Evolutionary conservation across 2,329 filamentous ascomycete species (phyloP).

Genomic region (Trichocomaceae sp.): DNA sequence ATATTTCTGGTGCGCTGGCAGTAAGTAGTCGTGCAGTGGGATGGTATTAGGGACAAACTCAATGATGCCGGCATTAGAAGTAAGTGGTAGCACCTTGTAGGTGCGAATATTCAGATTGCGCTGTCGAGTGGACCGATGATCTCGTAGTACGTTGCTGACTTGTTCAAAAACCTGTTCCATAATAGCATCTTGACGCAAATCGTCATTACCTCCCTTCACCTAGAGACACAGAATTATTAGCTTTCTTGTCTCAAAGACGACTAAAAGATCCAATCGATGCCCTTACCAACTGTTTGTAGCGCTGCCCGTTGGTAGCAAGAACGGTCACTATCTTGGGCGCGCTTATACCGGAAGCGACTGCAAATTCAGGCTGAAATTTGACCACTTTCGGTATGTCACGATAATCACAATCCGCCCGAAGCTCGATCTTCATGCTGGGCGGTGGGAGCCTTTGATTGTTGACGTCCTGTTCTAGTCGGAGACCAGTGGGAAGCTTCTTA

Average conservation of each 20-base stretch:
- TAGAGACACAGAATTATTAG: constrained; percentile 22
- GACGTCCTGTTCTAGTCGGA: constrained; percentile 57
- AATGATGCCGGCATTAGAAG: constrained; percentile 78
- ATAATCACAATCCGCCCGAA: constrained; percentile 70
- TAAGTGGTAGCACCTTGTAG: constrained; percentile 92
- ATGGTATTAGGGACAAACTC: constrained; percentile 95
- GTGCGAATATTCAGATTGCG: constrained; percentile 85
- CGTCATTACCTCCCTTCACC: constrained; percentile 92
- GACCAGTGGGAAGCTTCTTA: constrained; percentile 58
- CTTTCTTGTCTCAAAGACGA: constrained; percentile 10
- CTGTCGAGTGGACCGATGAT: constrained; percentile 79
- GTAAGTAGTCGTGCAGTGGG: constrained; percentile 83
- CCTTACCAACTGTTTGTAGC: constrained; percentile 74
- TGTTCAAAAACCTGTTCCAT: constrained; percentile 99
- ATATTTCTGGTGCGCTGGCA: constrained; percentile 83
- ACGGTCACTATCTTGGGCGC: constrained; percentile 89
- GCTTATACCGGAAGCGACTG: constrained; percentile 83
- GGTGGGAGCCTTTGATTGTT: constrained; percentile 68
- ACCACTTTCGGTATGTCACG: constrained; percentile 65
- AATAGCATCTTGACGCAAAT: constrained; percentile 91
- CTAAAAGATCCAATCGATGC: neutral
- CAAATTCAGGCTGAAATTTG: constrained; percentile 67
- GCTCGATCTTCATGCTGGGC: constrained; percentile 76
- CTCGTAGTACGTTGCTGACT: constrained; percentile 80
- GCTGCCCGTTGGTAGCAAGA: constrained; percentile 66